Conservation (phyloP, 306 rosid genomes). For the Astragalus glycyphyllos region DNA sequence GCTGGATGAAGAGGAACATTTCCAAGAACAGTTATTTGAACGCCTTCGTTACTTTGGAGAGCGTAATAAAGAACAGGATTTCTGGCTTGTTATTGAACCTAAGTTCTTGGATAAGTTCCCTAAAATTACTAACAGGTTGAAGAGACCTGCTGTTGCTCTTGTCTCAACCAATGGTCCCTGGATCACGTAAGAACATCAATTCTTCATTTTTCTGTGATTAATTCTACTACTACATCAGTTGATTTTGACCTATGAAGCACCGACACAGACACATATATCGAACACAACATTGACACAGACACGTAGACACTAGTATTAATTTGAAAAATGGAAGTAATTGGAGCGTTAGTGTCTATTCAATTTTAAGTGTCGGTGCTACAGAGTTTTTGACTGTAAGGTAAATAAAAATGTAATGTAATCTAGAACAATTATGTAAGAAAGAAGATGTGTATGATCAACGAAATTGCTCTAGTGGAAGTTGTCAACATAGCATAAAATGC, state of each 20-base stretch:
- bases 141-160: conserved; percentile 93
- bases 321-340: no score
- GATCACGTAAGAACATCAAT: conserved; percentile 78
- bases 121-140: conserved; percentile 69
- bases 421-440: conserved; percentile 14
- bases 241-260: neutral
- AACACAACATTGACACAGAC: no score
- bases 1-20: conserved; percentile 99
- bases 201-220: conserved; percentile 29
- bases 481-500: conserved; percentile 35
- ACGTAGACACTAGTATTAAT: no score
- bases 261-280: no score
- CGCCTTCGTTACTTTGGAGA: conserved; percentile 69
- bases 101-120: conserved; percentile 95
- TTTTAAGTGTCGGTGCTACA: no score
- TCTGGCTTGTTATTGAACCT: conserved; percentile 97
- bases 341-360: no score
- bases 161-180: conserved; percentile 93
- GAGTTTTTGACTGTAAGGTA: neutral
- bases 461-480: conserved; percentile 24
- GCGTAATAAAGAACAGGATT: conserved; percentile 77
- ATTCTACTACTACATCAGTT: neutral
- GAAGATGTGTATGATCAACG: conserved; percentile 15
- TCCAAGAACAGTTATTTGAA: conserved; percentile 79
- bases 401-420: conserved; percentile 19